Evolutionary conservation across 2,329 filamentous ascomycete species (phyloP), one percentile per base, ranked within the genome.

Genomic region (Leptographium radiaticola): DNA sequence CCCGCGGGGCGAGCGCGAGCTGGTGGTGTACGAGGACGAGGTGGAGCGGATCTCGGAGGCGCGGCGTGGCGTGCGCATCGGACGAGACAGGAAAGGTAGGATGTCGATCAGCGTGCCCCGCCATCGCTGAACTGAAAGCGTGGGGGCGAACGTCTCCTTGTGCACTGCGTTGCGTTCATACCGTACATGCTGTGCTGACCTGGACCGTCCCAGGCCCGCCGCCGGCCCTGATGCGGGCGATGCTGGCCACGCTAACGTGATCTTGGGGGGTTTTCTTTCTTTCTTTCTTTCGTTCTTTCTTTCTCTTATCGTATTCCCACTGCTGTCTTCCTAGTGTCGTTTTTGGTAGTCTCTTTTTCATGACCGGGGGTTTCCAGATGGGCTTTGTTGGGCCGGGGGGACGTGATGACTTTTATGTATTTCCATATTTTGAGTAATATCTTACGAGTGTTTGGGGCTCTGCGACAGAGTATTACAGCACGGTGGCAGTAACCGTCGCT

Each of bases 1-100:
- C 49, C 64, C 64, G n/a, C 13, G 18, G 20, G 57, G 44, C n/a
- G 36, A 55, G 42, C 51, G 75, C 44, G 72, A 83, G 60, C 65
- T 87, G 38, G 75, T 87, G 47, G 67, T 87, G 45, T 84, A 82
- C 58, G 75, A 81, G 69, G 76, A 83, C 60, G 66, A 73, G 62
- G 67, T 82, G 59, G 77, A 82, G 67, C 72, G 69, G 62, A 66
- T 79, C 51, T 72, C 76, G 59, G 75, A 77, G 62, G 71, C 72
- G 49, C 70, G 70, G 63, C 76, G 72, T 65, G 79, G 79, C 53
- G 73, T 86, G 58, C 76, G 85, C 62, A 81, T 95, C 63, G 86
- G 89, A 71, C 89, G 86, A 75, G 89, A 96, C 72, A 85, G 85
- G 76, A 93, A 87, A 89, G 89, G 90, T 94, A 93, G 84, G 86